Evolutionary conservation across 2,329 filamentous ascomycete species (phyloP), one percentile per base, ranked within the genome.

Genomic region (Fonsecaea multimorphosa): DNA sequence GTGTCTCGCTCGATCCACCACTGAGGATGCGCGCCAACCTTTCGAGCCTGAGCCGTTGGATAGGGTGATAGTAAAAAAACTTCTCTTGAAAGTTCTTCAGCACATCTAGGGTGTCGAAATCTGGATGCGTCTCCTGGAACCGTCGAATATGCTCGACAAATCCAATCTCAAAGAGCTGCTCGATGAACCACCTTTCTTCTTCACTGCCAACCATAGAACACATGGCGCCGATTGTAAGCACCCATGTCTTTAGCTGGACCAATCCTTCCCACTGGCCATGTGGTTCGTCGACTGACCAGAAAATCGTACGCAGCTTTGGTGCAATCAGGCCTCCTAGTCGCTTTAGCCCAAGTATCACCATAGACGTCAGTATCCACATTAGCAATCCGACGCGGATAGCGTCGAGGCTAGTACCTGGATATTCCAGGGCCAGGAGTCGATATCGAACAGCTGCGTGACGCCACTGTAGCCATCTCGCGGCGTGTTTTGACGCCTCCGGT

Each of bases 391-490:
- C 61, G 16, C 69, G 60, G 19, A 71, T 19, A n/a, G 65, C 67
- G 34, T 71, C 65, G 19, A 66, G 55, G 27, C 58, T 63, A 14
- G 58, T 32, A 22, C 68, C 65, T 16, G 58, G 31, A 29, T 64
- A 65, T 27, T 56, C 34, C n/a, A 66, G 53, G 27, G 58, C 60
- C 32, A 71, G 58, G 6, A 71, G 60, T 34, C 65, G 58, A 49
- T 66, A 63, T 56, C 69, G 27, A 14, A 71, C 61, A 14, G 69
- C 69, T 22, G 67, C 64, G 40, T 68, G 64, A 4, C 69, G 69
- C 63, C 63, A 69, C 49, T 69, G 69, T 9, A 71, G 61, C 69
- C 69, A 71, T 54, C 65, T 67, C 22, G 68, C 63, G 14, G 69
- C 69, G 52, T 69, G 58, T 54, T 67, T 69, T 36, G 62, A 66